Percentiles rank a stretch among this genome's conserved stretches.
Evolutionary conservation across 164 flowering plant genomes (phyloP).

Genomic region (Cinnamomum micranthum): DNA sequence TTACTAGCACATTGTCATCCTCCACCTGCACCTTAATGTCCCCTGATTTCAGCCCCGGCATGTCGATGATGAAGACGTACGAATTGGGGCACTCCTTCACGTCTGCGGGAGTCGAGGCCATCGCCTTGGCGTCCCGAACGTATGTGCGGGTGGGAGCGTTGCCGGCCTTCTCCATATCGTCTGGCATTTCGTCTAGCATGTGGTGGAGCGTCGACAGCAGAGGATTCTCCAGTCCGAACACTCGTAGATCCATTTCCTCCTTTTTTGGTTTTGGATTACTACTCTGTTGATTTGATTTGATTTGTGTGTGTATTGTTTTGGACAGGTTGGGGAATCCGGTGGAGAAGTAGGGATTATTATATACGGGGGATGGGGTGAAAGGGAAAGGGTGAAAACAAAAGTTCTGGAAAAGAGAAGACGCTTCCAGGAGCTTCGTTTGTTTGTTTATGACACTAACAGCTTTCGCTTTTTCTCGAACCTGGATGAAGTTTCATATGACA

Average conservation of each 20-base stretch:
- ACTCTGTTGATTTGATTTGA: neutral
- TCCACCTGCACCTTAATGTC: constrained; percentile 54
- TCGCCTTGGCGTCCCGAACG: constrained; percentile 64
- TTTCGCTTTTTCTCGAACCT: no score
- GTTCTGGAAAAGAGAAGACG: no score
- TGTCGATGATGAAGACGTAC: constrained; percentile 48
- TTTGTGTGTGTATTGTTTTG: neutral
- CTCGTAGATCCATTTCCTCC: neutral
- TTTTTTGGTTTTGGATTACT: neutral
- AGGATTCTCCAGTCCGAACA: constrained; percentile 21
- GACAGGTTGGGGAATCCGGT: neutral
- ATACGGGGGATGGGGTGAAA: neutral
- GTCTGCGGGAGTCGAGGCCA: constrained; percentile 61
- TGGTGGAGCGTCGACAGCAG: constrained; percentile 39
- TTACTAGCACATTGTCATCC: constrained; percentile 37
- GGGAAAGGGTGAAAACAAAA: no score
- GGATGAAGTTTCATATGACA: no score
- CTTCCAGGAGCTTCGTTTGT: no score
- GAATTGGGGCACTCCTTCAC: constrained; percentile 42
- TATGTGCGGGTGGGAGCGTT: constrained; percentile 38
- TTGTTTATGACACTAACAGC: no score
- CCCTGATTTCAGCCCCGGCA: constrained; percentile 53
- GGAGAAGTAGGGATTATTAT: neutral
- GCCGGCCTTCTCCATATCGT: constrained; percentile 23
- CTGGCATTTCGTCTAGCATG: constrained; percentile 29